Base-by-base conservation (phyloP, 2,329 filamentous ascomycete species). In the Neopestalotiopsis sp. region DNA sequence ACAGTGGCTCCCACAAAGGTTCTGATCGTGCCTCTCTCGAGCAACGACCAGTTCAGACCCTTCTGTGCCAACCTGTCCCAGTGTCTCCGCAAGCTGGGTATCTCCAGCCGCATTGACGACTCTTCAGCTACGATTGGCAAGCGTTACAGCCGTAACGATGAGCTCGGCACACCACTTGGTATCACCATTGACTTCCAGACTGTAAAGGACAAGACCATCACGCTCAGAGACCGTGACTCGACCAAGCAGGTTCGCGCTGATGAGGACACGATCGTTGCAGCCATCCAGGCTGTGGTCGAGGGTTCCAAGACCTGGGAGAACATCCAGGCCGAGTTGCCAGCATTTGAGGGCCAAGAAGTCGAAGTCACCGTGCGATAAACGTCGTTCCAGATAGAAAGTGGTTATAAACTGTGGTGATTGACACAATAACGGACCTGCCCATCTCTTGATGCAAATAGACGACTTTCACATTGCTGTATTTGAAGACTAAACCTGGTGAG, bases 111-210 rank as follows among this genome's bases (percentile, higher is more conserved):
- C 70, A 89, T 98, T 49, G 96, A 98, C 78, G 93, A 96, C 81
- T 97, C 94, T 14, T 94, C 92, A 34, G 94, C 95, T 71, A 94
- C 91, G 71, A 98, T 98, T 75, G 95, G 95, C 79, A 97, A 97
- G 87, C 92, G 95, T 67, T 98, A 97, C 82, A 91, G 92, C 79
- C 91, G 96, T 76, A 98, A 98, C 80, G 95, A 98, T 81, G 95
- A 98, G 84, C 89, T 98, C 69, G 96, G 95, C 76, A 98, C 96
- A 59, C 94, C 95, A 7, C 91, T 98, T 73, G 95, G 94, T 78
- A 91, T 98, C 81, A 98, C 95, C 0, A 89, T 98, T 70, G 95
- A 98, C 81, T 98, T 98, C 88, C 94, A 98, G 86, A 97, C 94
- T 62, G 85, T 97, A 74, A 90, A 97, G 82, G 94, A 98, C 80